Evolutionary conservation across 306 rosid species (phyloP), one percentile per base, ranked within the genome.

Genomic region (Trifolium fragiferum): DNA sequence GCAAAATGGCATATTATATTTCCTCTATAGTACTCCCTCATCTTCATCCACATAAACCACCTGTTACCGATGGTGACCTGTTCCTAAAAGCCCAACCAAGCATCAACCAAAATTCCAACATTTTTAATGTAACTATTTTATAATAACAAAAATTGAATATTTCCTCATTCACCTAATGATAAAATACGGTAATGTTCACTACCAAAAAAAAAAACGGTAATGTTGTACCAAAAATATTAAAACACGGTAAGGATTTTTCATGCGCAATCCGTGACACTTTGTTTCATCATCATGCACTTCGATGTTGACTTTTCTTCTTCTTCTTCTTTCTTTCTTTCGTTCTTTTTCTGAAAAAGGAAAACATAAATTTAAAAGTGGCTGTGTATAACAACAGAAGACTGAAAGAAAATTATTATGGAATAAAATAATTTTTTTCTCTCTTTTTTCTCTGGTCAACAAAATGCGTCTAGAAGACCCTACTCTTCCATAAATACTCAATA

Each of bases 381-480:
- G 12, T 1, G 0, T 62, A 62, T 59, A n/a, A 35, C 68, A 62
- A 62, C 27, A 8, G 0, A 35, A 62, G 67, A 33, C 68, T 35
- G 1, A 8, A 61, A 3, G 1, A 62, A 33, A 7, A 32, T 62
- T 62, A 33, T 35, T 9, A 13, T 2, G 3, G 15, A 57, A 57
- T 53, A 33, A 35, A 63, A 35, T 35, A 35, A 35, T 35, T 8
- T 4, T 16, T 7, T 1, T 12, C 46, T 13, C 5, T 63, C 6
- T 63, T 35, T 61, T n/a, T 63, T 63, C 68, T 62, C 1, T 62
- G 44, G 27, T 63, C 68, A 35, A 35, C 25, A 63, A 35, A 35
- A 63, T 18, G 25, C 18, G 27, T 60, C 35, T 23, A 57, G 18
- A 57, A 57, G 4, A 57, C 4, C 11, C 63, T 21, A 12, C 63